phyloP scores from a whole-genome alignment of 2,329 filamentous ascomycete genomes.

The Xylaria arbuscula region DNA sequence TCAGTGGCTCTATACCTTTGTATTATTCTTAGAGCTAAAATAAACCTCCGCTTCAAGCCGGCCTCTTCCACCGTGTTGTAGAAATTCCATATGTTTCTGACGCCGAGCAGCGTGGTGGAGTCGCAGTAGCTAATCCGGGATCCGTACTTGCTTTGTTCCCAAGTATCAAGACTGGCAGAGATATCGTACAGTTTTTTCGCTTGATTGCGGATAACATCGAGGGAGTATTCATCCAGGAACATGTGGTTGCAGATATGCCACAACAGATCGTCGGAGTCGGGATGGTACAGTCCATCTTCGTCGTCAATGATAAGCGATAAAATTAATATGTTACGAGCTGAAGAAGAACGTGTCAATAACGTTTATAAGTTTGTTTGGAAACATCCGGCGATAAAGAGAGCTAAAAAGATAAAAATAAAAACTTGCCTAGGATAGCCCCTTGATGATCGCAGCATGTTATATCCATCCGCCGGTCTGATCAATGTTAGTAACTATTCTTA shows the following conservation, averaged over 20 bases:
- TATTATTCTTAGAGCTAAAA: conserved; percentile 12
- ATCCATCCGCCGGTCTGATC: conserved; percentile 56
- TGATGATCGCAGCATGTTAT: conserved; percentile 68
- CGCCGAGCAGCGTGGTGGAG: conserved; percentile 55
- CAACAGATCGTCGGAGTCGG: conserved; percentile 49
- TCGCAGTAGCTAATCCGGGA: conserved; percentile 61
- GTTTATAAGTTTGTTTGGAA: neutral
- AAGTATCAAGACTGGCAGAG: conserved; percentile 55
- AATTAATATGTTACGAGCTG: conserved; percentile 64
- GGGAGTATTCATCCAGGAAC: conserved; percentile 55
- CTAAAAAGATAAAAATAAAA: too few species aligned
- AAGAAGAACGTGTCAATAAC: conserved; percentile 9
- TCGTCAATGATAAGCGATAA: conserved; percentile 62
- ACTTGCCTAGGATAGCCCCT: conserved; percentile 62
- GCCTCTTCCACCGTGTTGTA: conserved; percentile 27
- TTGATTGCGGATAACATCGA: conserved; percentile 55
- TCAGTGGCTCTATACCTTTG: neutral
- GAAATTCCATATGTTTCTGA: conserved; percentile 57
- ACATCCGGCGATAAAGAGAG: too few species aligned
- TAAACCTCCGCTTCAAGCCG: conserved; percentile 24
- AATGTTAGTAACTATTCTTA: conserved; percentile 32
- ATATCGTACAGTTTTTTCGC: conserved; percentile 55
- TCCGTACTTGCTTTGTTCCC: conserved; percentile 60
- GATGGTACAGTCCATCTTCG: conserved; percentile 37
- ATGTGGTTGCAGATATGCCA: conserved; percentile 69